Conservation (phyloP, 495 filamentous ascomycete genomes). For the Penicillium diatomitis region DNA sequence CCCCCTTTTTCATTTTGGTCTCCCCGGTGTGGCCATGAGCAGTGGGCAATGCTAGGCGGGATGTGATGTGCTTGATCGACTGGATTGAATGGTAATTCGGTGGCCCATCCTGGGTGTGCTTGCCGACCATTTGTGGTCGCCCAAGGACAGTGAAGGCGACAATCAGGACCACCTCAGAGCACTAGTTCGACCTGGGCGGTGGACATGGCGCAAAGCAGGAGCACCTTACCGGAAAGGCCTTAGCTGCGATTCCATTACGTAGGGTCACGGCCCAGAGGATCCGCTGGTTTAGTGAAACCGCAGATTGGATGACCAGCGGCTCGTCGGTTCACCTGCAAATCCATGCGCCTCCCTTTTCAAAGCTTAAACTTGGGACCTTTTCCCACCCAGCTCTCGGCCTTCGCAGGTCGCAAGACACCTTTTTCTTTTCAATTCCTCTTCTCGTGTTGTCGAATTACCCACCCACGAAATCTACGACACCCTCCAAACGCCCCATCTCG, state of each 20-base stretch:
- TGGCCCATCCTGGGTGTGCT: too few relatives aligned
- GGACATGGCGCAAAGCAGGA: conserved; percentile 1
- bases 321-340: neutral
- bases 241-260: conserved; percentile 7
- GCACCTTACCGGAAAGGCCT: neutral
- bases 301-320: too few relatives aligned
- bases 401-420: neutral
- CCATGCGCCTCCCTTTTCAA: conserved; percentile 12
- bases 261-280: conserved; percentile 1
- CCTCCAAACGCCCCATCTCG: neutral
- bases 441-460: neutral
- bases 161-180: too few relatives aligned
- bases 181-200: neutral
- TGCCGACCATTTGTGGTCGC: too few relatives aligned
- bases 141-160: too few relatives aligned
- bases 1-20: too few relatives aligned
- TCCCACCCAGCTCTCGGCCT: neutral
- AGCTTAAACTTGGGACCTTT: conserved; percentile 12
- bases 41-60: too few relatives aligned
- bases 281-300: too few relatives aligned
- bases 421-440: conserved; percentile 1
- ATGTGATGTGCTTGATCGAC: too few relatives aligned
- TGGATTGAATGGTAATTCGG: too few relatives aligned
- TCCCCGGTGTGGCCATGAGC: too few relatives aligned
- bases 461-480: neutral